A percentile compares a stretch with the other conserved stretches of the same genome.
These are phyloP conservation scores for Solanum lycopersicoides DNA, from an alignment of 257 asterid genomes.

Conservation along the genomic window DNA sequence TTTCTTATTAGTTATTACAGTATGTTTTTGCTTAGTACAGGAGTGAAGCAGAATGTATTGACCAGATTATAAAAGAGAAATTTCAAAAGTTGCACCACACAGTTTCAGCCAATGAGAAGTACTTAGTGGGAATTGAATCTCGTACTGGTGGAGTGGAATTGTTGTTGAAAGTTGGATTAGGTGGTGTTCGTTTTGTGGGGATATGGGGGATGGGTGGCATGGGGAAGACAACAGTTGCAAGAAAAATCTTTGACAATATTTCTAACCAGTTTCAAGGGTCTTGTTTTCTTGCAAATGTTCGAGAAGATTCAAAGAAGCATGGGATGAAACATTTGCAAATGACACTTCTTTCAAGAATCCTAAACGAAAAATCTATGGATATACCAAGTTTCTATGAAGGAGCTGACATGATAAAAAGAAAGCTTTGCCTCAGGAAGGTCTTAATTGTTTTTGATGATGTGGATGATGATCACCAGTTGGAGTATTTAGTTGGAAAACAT, in stretches of 20 bases:
- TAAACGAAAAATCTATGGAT: background rate
- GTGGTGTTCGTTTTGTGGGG: background rate
- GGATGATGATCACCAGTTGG: background rate
- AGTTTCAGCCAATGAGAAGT: background rate
- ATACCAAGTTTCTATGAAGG: background rate
- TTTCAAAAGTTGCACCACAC: background rate
- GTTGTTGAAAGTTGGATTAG: background rate
- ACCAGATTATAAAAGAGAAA: background rate
- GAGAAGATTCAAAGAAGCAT: background rate
- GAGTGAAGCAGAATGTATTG: background rate
- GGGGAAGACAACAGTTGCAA: constrained; percentile 4
- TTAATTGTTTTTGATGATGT: background rate
- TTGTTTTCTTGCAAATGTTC: background rate
- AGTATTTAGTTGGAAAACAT: background rate
- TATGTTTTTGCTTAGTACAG: background rate
- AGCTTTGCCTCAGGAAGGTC: background rate
- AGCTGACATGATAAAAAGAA: background rate
- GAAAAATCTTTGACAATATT: background rate
- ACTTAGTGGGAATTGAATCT: background rate
- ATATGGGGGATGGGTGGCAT: background rate
- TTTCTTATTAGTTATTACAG: background rate
- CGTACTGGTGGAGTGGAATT: background rate
- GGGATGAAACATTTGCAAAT: background rate
- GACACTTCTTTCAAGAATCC: background rate
- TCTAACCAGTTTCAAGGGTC: background rate